These are phyloP conservation scores for Evernia prunastri DNA, from an alignment of 495 filamentous ascomycete species.

Conservation along the genomic window DNA sequence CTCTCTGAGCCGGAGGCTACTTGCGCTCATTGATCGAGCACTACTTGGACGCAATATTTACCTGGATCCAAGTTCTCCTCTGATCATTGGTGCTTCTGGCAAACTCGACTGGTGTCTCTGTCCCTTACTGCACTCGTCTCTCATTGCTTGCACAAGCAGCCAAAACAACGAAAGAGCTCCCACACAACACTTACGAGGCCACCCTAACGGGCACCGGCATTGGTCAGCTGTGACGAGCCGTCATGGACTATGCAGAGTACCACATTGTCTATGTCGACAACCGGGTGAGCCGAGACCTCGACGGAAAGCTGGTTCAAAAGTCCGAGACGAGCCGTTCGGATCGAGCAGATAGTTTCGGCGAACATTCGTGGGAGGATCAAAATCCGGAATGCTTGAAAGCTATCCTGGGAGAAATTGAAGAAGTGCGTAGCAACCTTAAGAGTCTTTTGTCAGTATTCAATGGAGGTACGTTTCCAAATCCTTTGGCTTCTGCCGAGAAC, in stretches of 20 bases:
- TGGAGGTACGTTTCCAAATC: slow-evolving; percentile 41
- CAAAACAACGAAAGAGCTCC: background rate
- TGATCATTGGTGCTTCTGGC: background rate
- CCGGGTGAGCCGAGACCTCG: slow-evolving; percentile 56
- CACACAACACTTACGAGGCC: background rate
- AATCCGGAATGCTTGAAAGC: slow-evolving; percentile 26
- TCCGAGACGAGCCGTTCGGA: slow-evolving; percentile 27
- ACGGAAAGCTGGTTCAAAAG: slow-evolving; percentile 39
- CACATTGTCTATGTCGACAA: slow-evolving; percentile 82
- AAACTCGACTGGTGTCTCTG: background rate
- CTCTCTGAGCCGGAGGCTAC: background rate
- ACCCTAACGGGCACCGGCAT: slow-evolving; percentile 13
- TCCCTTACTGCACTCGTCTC: background rate
- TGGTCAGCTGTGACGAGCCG: slow-evolving; percentile 27
- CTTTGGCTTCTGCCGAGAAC: slow-evolving; percentile 10
- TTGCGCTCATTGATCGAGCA: background rate
- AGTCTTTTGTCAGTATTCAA: slow-evolving; percentile 46
- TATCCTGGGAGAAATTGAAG: slow-evolving; percentile 43
- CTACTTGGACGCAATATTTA: background rate
- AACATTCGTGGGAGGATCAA: slow-evolving; percentile 19
- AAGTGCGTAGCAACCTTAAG: slow-evolving; percentile 45
- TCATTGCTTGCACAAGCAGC: background rate
- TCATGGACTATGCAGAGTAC: slow-evolving; percentile 65
- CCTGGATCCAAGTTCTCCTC: background rate
- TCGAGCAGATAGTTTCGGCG: slow-evolving; percentile 22